Base-by-base conservation (phyloP, 2,329 filamentous ascomycete genomes). In the Tolypocladium amazonense region DNA sequence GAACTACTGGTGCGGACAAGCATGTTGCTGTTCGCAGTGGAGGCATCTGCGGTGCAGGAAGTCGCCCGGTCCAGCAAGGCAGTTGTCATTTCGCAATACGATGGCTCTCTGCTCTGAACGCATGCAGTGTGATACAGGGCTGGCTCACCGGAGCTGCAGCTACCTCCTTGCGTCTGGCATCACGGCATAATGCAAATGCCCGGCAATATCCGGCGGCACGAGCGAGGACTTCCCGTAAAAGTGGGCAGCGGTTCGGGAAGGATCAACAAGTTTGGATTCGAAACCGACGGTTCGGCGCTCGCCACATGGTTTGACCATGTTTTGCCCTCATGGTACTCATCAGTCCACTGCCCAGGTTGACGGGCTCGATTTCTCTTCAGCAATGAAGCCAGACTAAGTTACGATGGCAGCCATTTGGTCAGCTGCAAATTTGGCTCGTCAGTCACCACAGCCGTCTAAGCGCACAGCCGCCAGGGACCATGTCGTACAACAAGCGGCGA, bases 1-100 rank as follows among this genome's bases (percentile, higher is more conserved):
- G 88, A 91, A 74, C 73, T 92, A 58, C 73, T 88, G 50, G 79
- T 92, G 41, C 81, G 85, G 56, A 85, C 85, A 4, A 83, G 80
- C 56, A 80, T 81, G 66, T 75, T 91, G 41, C 76, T 90, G 18
- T 71, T 88, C 43, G 84, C 81, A 60, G 75, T 89, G 30, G 90
- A 94, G 68, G 77, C 82, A 67, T 85, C 85, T 1, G 75, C 84
- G 60, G 75, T 80, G 56, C 82, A 88, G 66, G 81, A 88, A 64
- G 75, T 81, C 56, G 78, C 79, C 54, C 75, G 80, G 62, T 79
- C 81, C 69, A 85, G 85, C 72, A 89, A 87, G 73, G 86, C 87
- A 58, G 78, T 91, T 59, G 77, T 88, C 50, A 86, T 88, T 71
- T 80, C 83, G 57, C 52, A 59, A 38, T 38, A 37, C 11, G 43